Evolutionary conservation across 257 asterid species (phyloP), one percentile per base, ranked within the genome.

Genomic region (Plantago major): DNA sequence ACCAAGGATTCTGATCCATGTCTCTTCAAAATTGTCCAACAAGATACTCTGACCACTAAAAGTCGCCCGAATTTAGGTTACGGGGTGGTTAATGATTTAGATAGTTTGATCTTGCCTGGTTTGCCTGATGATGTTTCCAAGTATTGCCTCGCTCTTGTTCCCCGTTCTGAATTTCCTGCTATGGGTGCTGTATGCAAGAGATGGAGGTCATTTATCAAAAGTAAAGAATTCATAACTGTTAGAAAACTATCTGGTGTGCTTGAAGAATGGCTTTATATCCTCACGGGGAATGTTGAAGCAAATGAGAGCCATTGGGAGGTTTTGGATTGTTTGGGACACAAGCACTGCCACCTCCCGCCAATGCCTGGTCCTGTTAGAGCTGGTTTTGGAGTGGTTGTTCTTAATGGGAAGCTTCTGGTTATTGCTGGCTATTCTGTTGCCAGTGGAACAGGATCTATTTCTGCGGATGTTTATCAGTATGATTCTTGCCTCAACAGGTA

Each of bases 401-500:
- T 90, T 48, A 63, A 78, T 17, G 96, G 90, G 30, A 91, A 88
- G 71, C 91, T 88, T 78, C 76, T 91, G 53, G 78, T 91, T 42
- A 68, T 88, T 45, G 98, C 82, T 66, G 96, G 95, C 17, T 76
- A 75, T 50, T 66, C 82, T 52, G 45, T 69, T 22, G 58, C 42
- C 5, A 81, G 71, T 62, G 95, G 81, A 65, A 64, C 66, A 44
- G 67, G 66, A 30, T 73, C 81, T 12, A 87, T 76, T 53, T 82
- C 88, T 5, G 61, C 83, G 3, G 96, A 86, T 67, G 84, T 80
- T 53, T 84, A 80, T 66, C 90, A 85, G 46, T 91, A 85, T 12
- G 92, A 85, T 79, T 84, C 95, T 71, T 88, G 79, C 82, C 90
- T 91, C 52, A 74, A 79, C 84, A 84, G 98, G 96, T 90, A 44